A percentile compares a stretch with the other conserved stretches of the same genome.
Conservation (phyloP, 2,329 filamentous ascomycete species). For the Pyrenophora tritici-repentis region DNA sequence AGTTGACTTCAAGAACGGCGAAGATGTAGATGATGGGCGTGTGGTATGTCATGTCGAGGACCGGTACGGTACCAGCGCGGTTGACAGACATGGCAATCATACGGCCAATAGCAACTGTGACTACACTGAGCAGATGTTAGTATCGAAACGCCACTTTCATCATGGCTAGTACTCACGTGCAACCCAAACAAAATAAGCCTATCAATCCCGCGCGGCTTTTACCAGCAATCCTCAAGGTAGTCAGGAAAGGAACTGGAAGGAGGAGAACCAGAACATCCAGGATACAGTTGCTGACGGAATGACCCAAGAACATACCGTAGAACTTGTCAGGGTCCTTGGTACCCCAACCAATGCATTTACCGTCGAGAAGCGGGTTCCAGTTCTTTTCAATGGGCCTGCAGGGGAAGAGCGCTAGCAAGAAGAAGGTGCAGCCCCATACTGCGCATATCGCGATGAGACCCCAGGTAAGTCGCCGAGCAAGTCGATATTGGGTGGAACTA, state of each 20-base stretch:
- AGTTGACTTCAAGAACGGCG: constrained; percentile 45
- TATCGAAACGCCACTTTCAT: background rate
- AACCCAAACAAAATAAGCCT: constrained; percentile 39
- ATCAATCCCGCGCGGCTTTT: constrained; percentile 38
- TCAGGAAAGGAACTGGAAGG: constrained; percentile 41
- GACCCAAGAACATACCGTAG: constrained; percentile 36
- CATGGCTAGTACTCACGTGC: constrained; percentile 37
- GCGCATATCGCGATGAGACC: constrained; percentile 28
- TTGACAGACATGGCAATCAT: constrained; percentile 34
- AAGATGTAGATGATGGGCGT: constrained; percentile 41
- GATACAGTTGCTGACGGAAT: constrained; percentile 40
- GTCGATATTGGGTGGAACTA: constrained; percentile 8
- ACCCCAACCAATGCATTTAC: constrained; percentile 45
- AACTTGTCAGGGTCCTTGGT: constrained; percentile 35
- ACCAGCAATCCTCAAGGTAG: constrained; percentile 33
- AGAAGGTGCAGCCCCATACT: constrained; percentile 41
- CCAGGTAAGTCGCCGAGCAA: constrained; percentile 26
- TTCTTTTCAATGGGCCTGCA: constrained; percentile 39
- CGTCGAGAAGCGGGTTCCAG: constrained; percentile 30
- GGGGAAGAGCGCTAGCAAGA: constrained; percentile 37
- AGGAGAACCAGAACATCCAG: constrained; percentile 40
- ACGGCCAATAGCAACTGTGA: constrained; percentile 35
- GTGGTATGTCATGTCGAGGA: constrained; percentile 38
- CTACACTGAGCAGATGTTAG: constrained; percentile 26
- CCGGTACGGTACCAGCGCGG: constrained; percentile 40